phyloP scores from a whole-genome alignment of 306 rosid species.

The Cicer cuneatum region DNA sequence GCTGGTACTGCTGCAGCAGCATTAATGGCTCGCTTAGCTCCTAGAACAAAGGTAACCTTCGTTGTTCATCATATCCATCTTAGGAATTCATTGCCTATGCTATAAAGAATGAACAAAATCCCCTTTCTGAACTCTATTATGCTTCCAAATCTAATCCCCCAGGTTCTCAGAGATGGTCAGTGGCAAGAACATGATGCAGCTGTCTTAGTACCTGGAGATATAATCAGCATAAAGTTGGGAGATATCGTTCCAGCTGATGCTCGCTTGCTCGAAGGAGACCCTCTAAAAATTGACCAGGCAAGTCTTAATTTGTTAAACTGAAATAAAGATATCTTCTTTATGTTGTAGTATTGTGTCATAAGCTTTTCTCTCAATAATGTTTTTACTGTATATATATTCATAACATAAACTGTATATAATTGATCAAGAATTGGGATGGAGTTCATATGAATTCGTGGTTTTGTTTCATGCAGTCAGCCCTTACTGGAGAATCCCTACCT shows the following conservation, averaged over 20 bases:
- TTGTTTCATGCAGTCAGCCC: constrained; percentile 76
- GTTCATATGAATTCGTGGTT: constrained; percentile 37
- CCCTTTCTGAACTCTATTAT: neutral
- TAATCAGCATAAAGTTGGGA: constrained; percentile 84
- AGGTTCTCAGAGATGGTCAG: constrained; percentile 87
- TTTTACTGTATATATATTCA: neutral
- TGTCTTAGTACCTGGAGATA: constrained; percentile 85
- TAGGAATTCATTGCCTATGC: constrained; percentile 22
- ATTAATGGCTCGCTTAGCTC: constrained; percentile 86
- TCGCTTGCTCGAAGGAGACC: constrained; percentile 88
- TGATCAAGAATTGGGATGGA: constrained; percentile 30
- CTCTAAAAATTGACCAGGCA: constrained; percentile 88
- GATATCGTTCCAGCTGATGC: constrained; percentile 94
- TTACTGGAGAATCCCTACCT: constrained; percentile 87
- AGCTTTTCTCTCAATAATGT: neutral
- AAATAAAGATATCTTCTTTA: constrained; percentile 2
- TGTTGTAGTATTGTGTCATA: neutral
- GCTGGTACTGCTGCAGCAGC: constrained; percentile 92
- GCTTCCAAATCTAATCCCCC: constrained; percentile 42
- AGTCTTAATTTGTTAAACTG: constrained; percentile 33
- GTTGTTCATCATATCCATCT: constrained; percentile 21
- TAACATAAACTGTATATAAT: constrained; percentile 17
- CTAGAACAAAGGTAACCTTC: constrained; percentile 66
- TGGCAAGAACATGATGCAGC: constrained; percentile 90
- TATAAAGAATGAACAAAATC: constrained; percentile 11